Conservation (phyloP, 768 basidiomycete genomes). For the Pleurotus tuber-regium region DNA sequence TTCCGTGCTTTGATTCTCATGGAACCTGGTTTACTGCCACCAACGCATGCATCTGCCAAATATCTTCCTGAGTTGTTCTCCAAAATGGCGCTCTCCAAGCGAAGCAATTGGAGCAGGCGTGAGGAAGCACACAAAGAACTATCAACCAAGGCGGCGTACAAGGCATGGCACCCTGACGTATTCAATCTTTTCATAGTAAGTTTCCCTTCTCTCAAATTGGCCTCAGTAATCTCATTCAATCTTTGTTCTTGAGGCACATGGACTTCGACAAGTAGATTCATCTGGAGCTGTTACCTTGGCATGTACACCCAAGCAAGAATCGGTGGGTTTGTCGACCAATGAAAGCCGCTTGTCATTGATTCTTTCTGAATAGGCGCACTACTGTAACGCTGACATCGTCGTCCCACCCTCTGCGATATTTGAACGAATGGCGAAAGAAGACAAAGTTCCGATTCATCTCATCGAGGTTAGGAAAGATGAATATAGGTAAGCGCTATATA, state of each 20-base stretch:
- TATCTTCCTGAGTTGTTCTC: constrained; percentile 14
- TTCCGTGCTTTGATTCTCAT: constrained; percentile 16
- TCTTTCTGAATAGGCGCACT: constrained; percentile 16
- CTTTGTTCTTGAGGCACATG: constrained; percentile 8
- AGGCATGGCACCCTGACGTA: constrained; percentile 13
- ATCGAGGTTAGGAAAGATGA: constrained; percentile 18
- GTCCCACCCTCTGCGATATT: constrained; percentile 15
- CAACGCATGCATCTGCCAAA: constrained; percentile 9
- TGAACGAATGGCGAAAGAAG: constrained; percentile 12
- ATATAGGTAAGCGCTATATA: constrained; percentile 17
- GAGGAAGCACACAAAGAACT: constrained; percentile 10
- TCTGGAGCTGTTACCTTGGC: constrained; percentile 14
- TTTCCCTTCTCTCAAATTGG: not conserved
- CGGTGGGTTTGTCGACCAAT: no score
- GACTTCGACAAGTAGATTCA: constrained; percentile 10
- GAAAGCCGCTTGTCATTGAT: no score
- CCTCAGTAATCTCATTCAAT: not conserved
- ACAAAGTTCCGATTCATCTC: constrained; percentile 15
- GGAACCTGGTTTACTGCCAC: constrained; percentile 18
- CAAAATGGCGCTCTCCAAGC: constrained; percentile 17
- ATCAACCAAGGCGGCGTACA: constrained; percentile 12
- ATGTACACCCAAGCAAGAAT: constrained; percentile 17
- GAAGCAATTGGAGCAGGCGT: constrained; percentile 14
- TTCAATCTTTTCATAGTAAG: constrained; percentile 16
- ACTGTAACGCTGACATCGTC: constrained; percentile 15